Evolutionary conservation across 179 eudicot species (phyloP).

Genomic region (Gypsophila paniculata): DNA sequence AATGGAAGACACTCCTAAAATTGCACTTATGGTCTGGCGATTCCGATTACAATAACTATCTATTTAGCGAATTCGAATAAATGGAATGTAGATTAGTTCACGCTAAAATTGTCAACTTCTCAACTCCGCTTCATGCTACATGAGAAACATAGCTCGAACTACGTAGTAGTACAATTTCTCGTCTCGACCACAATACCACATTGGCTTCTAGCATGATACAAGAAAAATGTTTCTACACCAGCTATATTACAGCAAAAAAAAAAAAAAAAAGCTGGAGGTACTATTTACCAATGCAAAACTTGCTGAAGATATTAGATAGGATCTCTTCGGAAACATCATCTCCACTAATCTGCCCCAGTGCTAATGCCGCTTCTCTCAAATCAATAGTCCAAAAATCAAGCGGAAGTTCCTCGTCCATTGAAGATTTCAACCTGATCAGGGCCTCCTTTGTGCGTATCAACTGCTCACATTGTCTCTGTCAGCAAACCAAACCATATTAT

Average conservation of each 20-base stretch:
- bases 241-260: neutral
- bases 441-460: slow-evolving; percentile 88
- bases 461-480: slow-evolving; percentile 92
- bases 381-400: slow-evolving; percentile 92
- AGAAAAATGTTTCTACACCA: no score
- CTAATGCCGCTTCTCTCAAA: slow-evolving; percentile 79
- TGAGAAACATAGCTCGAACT: no score
- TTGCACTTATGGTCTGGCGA: no score
- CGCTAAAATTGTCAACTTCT: no score
- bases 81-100: no score
- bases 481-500: neutral
- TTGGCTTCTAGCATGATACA: no score
- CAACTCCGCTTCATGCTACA: no score
- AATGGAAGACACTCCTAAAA: no score
- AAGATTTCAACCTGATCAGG: slow-evolving; percentile 53
- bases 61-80: no score
- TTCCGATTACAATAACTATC: no score
- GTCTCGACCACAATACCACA: no score
- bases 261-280: neutral
- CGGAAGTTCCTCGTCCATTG: slow-evolving; percentile 73
- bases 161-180: no score
- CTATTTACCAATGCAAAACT: slow-evolving; percentile 92
- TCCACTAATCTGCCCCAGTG: slow-evolving; percentile 83
- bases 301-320: slow-evolving; percentile 70
- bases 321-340: slow-evolving; percentile 91